phyloP scores from a whole-genome alignment of 1,284 basidiomycete species.

The Tilletia setariae region DNA sequence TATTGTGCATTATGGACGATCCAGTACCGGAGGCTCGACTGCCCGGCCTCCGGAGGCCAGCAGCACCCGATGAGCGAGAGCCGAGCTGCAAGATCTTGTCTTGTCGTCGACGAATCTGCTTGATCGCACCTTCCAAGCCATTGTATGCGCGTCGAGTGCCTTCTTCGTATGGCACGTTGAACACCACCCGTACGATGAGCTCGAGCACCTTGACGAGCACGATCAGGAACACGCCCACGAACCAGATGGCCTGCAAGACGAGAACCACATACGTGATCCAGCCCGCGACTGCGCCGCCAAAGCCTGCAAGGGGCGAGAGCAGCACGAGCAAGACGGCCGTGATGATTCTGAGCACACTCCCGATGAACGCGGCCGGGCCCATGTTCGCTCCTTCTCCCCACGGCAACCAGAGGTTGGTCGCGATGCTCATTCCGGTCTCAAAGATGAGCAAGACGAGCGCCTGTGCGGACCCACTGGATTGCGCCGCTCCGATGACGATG shows the following conservation, averaged over 20 bases:
- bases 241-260: slow-evolving; percentile 78
- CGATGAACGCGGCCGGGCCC: slow-evolving; percentile 86
- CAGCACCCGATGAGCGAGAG: slow-evolving; percentile 16
- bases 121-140: slow-evolving; percentile 40
- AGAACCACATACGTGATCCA: slow-evolving; percentile 93
- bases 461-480: slow-evolving; percentile 83
- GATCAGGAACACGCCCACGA: slow-evolving; percentile 75
- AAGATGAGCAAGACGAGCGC: slow-evolving; percentile 69
- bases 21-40: neutral
- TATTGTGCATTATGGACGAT: neutral
- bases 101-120: slow-evolving; percentile 33
- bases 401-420: slow-evolving; percentile 68
- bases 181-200: slow-evolving; percentile 72
- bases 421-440: slow-evolving; percentile 55
- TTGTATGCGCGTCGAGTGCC: slow-evolving; percentile 30
- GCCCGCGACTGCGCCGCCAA: slow-evolving; percentile 55
- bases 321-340: slow-evolving; percentile 84
- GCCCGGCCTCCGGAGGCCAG: slow-evolving; percentile 25
- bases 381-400: slow-evolving; percentile 95
- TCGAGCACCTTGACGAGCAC: slow-evolving; percentile 80
- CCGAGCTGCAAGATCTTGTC: slow-evolving; percentile 34
- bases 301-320: slow-evolving; percentile 72
- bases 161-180: slow-evolving; percentile 77
- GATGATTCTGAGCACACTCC: slow-evolving; percentile 83
- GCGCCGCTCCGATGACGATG: slow-evolving; percentile 80